These are phyloP conservation scores for Micromonas pusilla DNA, from an alignment of 139 green algal genomes.

Conservation along the genomic window DNA sequence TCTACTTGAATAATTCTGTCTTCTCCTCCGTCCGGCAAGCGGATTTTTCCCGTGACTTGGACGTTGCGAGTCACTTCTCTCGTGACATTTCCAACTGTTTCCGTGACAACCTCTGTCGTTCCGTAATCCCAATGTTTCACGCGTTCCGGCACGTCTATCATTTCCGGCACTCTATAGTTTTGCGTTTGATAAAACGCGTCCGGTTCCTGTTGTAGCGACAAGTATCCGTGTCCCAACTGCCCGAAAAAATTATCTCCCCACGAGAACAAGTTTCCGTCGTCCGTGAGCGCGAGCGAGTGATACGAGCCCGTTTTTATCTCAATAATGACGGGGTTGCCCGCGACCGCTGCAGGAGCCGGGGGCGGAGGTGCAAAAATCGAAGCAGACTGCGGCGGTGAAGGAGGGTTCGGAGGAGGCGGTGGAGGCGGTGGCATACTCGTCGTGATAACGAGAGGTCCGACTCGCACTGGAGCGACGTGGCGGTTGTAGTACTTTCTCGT, in stretches of 20 bases:
- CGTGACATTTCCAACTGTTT: not conserved
- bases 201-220: not conserved
- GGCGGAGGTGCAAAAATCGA: not conserved
- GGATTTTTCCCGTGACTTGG: not conserved
- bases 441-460: not conserved
- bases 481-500: constrained; percentile 14
- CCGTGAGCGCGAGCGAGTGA: constrained; percentile 7
- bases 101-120: not conserved
- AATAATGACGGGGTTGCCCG: constrained; percentile 1
- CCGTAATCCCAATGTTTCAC: constrained; percentile 12
- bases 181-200: not conserved
- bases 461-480: not conserved
- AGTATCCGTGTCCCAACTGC: constrained; percentile 26
- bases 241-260: constrained; percentile 34
- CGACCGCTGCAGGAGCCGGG: not conserved
- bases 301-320: not conserved
- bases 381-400: not conserved
- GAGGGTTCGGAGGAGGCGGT: too few species aligned
- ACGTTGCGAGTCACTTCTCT: not conserved
- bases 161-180: not conserved
- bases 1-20: constrained; percentile 2
- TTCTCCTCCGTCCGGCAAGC: not conserved
- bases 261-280: constrained; percentile 21
- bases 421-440: not conserved
- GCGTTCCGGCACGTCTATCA: constrained; percentile 12